Evolutionary conservation across 2,329 filamentous ascomycete species (phyloP), one percentile per base, ranked within the genome.

Genomic region (Penicillium verrucosum): DNA sequence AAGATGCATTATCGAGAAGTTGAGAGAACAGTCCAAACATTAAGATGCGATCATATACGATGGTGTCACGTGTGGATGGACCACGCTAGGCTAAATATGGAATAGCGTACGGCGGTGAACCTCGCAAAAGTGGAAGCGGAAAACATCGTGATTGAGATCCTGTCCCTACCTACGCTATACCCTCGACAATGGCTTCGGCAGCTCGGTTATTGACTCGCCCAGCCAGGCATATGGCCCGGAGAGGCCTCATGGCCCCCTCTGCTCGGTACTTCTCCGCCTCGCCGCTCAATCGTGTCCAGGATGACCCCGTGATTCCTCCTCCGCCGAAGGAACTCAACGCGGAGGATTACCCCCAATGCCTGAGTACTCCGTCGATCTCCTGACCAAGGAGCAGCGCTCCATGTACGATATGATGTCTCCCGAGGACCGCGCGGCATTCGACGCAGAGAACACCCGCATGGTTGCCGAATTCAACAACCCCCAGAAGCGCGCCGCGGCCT

Each of bases 381-480:
- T 76, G 12, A 67, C 57, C 34, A 64, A 68, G 47, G 67, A 71
- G 55, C 68, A 72, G 54, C 70, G 70, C 44, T 72, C 69, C 5
- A 71, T 72, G 69, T 75, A 75, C 45, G 72, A 75, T 47, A 61
- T 73, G 66, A 59, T 75, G 64, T 65, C 72, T 9, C 72, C 73
- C 7, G 70, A 74, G 48, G 71, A 76, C 30, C 68, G 68, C 48
- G 63, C 65, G 32, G 58, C 69, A 25, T 77, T 75, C 51, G 71
- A 75, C 55, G 64, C 66, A 21, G 70, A 73, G 56, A 73, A 74
- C 47, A 68, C 61, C 50, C 64, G 64, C 37, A 59, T 72, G n/a
- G 69, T 75, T 30, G 69, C 72, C 42, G 65, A 75, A 54, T 76
- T 70, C 63, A 76, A 75, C 53, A 65, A 75, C 27, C 63, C 71